Base-by-base conservation (phyloP, 208 protist species). In the Trypanosoma vivax region DNA sequence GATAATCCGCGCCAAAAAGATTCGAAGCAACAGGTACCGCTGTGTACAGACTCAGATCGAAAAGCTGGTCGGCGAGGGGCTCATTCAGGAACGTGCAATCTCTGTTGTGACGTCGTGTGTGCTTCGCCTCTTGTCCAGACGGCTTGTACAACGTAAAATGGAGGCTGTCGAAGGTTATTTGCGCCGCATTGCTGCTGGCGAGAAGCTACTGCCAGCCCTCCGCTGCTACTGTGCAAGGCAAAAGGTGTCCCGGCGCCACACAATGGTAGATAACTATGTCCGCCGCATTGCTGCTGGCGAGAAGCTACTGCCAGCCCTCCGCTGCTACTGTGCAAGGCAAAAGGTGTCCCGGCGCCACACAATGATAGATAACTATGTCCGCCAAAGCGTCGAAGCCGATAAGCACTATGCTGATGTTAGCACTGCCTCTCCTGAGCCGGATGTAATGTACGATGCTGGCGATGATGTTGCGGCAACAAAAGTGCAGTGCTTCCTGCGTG, bases 1-100 rank as follows among this genome's bases (percentile, higher is more conserved):
- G 28, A 35, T 61, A 2, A n/a, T 47, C 7, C 37, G 14, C 0
- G 43, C 56, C 35, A 62, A 54, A 35, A 52, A 38, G 27, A 47
- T 54, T 24, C 47, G 31, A 40, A 18, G 13, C 1, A 14, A 35
- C 31, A 45, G 56, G 43, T 16, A 14, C 34, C 9, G 18, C 23
- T 33, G 38, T 7, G 29, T 62, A 3, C 6, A 31, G 0, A 3
- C 14, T 46, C 21, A 54, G 19, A 18, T 54, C 21, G 1, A 38
- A 18, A 9, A 24, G 5, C 19, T 40, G n/a, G 46, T 49, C 19
- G 46, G 48, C 16, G 31, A n/a, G n/a, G 6, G 33, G 27, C 19
- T 27, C 28, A 38, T 24, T 39, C 18, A 30, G 18, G 19, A 37
- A 0, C 6, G 25, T 13, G 38, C 47, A 35, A 25, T 6, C n/a